phyloP scores from a whole-genome alignment of 1,284 basidiomycete species.

The Boletus sp. region DNA sequence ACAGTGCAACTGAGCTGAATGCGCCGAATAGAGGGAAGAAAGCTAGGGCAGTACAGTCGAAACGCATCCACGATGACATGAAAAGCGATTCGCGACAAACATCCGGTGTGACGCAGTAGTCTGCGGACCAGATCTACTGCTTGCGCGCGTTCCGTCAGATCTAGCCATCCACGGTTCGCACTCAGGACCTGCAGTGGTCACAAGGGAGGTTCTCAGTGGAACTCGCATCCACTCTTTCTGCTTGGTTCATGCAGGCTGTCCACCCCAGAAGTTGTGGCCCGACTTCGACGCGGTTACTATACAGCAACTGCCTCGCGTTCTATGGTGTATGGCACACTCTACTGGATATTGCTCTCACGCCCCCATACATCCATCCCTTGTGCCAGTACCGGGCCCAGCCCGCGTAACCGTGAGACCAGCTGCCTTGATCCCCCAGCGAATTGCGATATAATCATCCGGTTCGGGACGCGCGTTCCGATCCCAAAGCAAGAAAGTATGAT shows the following conservation, averaged over 20 bases:
- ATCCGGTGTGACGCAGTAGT: background rate
- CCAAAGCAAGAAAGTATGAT: background rate
- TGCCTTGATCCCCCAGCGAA: too few relatives aligned
- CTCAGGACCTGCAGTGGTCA: too few relatives aligned
- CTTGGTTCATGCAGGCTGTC: too few relatives aligned
- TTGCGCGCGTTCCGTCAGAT: background rate
- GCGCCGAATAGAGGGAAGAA: background rate
- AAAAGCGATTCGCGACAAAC: background rate
- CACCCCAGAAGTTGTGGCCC: too few relatives aligned
- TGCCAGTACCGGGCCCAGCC: background rate
- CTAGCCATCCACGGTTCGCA: background rate
- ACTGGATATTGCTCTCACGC: too few relatives aligned
- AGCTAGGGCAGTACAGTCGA: background rate
- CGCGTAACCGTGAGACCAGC: too few relatives aligned
- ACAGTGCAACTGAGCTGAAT: background rate
- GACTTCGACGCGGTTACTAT: too few relatives aligned
- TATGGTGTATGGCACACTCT: too few relatives aligned
- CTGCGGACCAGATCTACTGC: background rate
- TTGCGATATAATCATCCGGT: too few relatives aligned
- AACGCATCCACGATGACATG: background rate
- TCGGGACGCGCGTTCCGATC: too few relatives aligned
- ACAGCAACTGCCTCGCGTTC: too few relatives aligned
- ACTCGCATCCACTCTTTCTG: background rate
- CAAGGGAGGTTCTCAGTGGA: background rate
- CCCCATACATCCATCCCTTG: too few relatives aligned